Base-by-base conservation (phyloP, 2,329 filamentous ascomycete species). In the Lachnellula occidentalis region DNA sequence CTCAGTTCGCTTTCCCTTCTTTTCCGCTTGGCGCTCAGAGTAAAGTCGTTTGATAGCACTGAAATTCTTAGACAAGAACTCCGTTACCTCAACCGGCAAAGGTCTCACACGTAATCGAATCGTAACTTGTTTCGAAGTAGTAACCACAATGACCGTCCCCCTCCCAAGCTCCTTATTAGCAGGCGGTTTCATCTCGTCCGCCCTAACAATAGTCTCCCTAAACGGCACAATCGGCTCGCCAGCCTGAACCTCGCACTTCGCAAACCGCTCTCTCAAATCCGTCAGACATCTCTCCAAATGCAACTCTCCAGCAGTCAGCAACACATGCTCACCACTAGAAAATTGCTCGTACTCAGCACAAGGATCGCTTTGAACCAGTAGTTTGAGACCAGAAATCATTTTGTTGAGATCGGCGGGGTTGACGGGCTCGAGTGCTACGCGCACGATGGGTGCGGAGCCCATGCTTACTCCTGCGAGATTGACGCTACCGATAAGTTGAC, bases 311-410 rank as follows among this genome's bases (percentile, higher is more conserved):
- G 94, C 94, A 0, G 94, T 97, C 37, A 96, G 73, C 21, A 99
- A 83, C 42, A 99, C 94, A 70, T 99, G 94, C 72, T 99, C 94
- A 54, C 94, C 94, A 62, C 87, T 96, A 54, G 86, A 81, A 50
- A 97, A 86, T 49, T 95, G 90, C 69, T 97, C 92, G 64, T 99
- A 99, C 69, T 95, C 86, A 14, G 92, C 94, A 66, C 94, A 97
- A 0, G 94, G 92, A 66, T 99, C 94, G 64, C 91, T 95, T 67
- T 96, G 91, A 34, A 96, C 92, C 1, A 99, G 82, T 17, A 99
- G 76, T 58, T 85, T 85, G 50, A 99, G 76, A 0, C 94, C 94
- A 5, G 82, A 80, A 54, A 99, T 91, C 92, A 99, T 95, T 74
- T 95, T 96, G 69, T 94, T 87, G 21, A 99, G 77, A 67, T 99